phyloP scores from a whole-genome alignment of 140 eudicot genomes.

The Ambrosia hybrid region DNA sequence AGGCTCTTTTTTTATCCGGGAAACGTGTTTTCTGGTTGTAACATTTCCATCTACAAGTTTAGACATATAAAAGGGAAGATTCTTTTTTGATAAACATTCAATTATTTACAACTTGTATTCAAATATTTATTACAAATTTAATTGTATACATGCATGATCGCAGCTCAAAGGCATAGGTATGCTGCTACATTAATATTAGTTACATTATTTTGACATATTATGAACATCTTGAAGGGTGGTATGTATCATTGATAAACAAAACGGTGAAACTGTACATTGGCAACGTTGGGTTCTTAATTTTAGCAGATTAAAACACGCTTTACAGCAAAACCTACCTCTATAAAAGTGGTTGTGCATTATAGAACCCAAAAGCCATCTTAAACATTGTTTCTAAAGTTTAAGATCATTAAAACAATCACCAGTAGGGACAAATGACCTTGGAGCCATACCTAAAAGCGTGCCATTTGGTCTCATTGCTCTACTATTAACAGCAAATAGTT shows the following conservation, averaged over 20 bases:
- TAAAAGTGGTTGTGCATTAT: too few species aligned
- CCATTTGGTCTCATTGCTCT: too few species aligned
- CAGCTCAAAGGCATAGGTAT: not conserved
- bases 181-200: not conserved
- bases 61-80: conserved; percentile 18
- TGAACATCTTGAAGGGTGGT: not conserved
- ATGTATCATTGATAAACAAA: not conserved
- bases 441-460: too few species aligned
- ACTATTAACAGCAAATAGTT: too few species aligned
- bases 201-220: not conserved
- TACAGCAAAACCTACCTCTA: too few species aligned
- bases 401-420: not conserved
- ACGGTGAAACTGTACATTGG: too few species aligned
- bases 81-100: not conserved
- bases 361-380: too few species aligned
- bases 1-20: not conserved
- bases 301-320: too few species aligned
- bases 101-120: not conserved
- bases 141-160: not conserved
- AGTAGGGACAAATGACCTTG: too few species aligned
- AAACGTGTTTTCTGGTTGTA: not conserved
- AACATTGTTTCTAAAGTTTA: not conserved
- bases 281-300: too few species aligned
- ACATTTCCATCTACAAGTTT: conserved; percentile 9
- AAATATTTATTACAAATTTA: not conserved